A percentile compares a stretch with the other conserved stretches of the same genome.
Evolutionary conservation across 2,329 filamentous ascomycete genomes (phyloP).

Genomic region (Aureobasidium sp.): DNA sequence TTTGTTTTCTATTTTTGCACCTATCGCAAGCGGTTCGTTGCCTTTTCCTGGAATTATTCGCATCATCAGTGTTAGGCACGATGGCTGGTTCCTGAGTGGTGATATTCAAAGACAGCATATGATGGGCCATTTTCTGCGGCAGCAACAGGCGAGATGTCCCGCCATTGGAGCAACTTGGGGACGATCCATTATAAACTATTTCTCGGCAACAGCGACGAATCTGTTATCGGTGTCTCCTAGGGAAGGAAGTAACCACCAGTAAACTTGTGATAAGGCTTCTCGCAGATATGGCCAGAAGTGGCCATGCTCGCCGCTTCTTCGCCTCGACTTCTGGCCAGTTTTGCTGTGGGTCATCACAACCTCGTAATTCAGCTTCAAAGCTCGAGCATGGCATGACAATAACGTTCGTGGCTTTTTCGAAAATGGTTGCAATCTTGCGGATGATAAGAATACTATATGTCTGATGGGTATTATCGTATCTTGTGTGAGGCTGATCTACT

Average conservation of each 20-base stretch:
- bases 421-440: background rate
- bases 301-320: background rate
- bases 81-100: background rate
- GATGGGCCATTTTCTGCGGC: background rate
- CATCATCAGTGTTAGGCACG: background rate
- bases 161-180: background rate
- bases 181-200: too few relatives aligned
- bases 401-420: background rate
- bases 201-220: background rate
- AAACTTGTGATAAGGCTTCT: background rate
- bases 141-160: background rate
- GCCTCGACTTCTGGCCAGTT: background rate
- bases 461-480: background rate
- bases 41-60: background rate
- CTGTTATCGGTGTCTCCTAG: background rate
- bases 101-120: background rate
- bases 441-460: background rate
- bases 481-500: background rate
- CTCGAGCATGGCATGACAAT: background rate
- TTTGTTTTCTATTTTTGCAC: constrained; percentile 1
- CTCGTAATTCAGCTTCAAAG: too few relatives aligned
- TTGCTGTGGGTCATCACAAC: too few relatives aligned
- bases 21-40: constrained; percentile 4
- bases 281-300: background rate
- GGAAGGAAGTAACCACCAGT: background rate